Percentiles rank a stretch among this genome's conserved stretches.
Evolutionary conservation across 106 monocot genomes (phyloP).

Genomic region (Posidonia australis): DNA sequence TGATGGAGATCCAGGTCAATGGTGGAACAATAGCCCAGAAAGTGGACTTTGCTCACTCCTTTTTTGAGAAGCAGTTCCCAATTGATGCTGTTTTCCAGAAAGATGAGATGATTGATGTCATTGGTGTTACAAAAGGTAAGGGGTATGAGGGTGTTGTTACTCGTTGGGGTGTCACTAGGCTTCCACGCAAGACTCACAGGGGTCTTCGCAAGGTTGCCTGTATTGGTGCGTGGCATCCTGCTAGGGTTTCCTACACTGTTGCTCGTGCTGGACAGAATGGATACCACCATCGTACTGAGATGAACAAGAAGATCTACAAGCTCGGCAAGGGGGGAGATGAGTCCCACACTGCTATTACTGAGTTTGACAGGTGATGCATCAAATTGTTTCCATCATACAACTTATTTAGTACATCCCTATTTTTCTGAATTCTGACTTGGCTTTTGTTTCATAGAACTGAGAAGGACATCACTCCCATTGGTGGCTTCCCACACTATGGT

Average conservation of each 20-base stretch:
- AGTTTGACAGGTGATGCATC: slow-evolving; percentile 14
- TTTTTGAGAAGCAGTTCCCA: slow-evolving; percentile 24
- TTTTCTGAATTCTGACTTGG: background rate
- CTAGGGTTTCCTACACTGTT: slow-evolving; percentile 17
- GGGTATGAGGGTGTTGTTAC: slow-evolving; percentile 23
- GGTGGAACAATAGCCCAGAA: slow-evolving; percentile 17
- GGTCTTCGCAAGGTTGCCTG: slow-evolving; percentile 22
- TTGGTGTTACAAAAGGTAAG: slow-evolving; percentile 25
- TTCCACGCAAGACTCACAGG: slow-evolving; percentile 21
- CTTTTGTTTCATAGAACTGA: slow-evolving; percentile 12
- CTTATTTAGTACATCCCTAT: background rate
- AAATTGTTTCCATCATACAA: background rate
- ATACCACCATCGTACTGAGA: slow-evolving; percentile 18
- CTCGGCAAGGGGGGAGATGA: slow-evolving; percentile 14
- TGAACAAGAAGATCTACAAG: slow-evolving; percentile 25
- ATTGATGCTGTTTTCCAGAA: slow-evolving; percentile 20
- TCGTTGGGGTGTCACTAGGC: slow-evolving; percentile 20
- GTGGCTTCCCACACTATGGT: slow-evolving; percentile 26
- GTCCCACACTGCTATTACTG: slow-evolving; percentile 9
- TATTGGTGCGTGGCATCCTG: slow-evolving; percentile 25
- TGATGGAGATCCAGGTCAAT: slow-evolving; percentile 22
- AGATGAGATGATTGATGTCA: slow-evolving; percentile 26
- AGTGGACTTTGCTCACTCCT: slow-evolving; percentile 10
- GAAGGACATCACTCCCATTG: slow-evolving; percentile 29
- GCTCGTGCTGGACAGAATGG: slow-evolving; percentile 18